phyloP scores from a whole-genome alignment of 2,329 filamentous ascomycete genomes.

The Pseudohalonectria lignicola region DNA sequence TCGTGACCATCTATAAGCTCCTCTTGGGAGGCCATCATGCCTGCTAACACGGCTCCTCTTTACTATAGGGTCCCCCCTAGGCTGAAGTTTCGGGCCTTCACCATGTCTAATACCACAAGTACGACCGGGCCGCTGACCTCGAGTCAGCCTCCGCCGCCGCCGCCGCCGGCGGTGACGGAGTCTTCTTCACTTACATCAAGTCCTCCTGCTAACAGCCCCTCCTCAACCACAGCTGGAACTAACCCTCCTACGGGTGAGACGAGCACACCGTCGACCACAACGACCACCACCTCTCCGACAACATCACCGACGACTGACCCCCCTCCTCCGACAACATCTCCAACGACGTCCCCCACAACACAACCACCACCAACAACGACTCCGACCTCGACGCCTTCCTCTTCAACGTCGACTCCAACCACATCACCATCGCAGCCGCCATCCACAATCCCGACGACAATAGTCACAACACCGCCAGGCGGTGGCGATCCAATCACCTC shows the following conservation, averaged over 20 bases:
- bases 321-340: slow-evolving; percentile 4
- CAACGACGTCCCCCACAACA: slow-evolving; percentile 7
- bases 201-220: slow-evolving; percentile 7
- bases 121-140: slow-evolving; percentile 8
- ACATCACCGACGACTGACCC: too few species aligned
- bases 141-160: slow-evolving; percentile 4
- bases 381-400: slow-evolving; percentile 3
- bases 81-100: slow-evolving; percentile 14
- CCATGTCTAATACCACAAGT: slow-evolving; percentile 19
- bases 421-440: too few species aligned
- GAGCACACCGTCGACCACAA: slow-evolving; percentile 5
- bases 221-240: slow-evolving; percentile 6
- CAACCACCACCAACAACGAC: slow-evolving; percentile 8
- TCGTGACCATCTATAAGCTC: background rate
- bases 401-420: slow-evolving; percentile 10
- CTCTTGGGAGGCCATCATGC: background rate
- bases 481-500: slow-evolving; percentile 7
- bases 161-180: slow-evolving; percentile 6
- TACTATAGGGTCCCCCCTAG: slow-evolving; percentile 13
- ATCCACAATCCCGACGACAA: slow-evolving; percentile 31
- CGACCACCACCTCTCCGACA: slow-evolving; percentile 14
- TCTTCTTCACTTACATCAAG: too few species aligned
- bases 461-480: slow-evolving; percentile 21
- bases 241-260: too few species aligned
- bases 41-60: slow-evolving; percentile 15